phyloP scores from a whole-genome alignment of 169 alveolate species.

The Cryptosporidium muris region DNA sequence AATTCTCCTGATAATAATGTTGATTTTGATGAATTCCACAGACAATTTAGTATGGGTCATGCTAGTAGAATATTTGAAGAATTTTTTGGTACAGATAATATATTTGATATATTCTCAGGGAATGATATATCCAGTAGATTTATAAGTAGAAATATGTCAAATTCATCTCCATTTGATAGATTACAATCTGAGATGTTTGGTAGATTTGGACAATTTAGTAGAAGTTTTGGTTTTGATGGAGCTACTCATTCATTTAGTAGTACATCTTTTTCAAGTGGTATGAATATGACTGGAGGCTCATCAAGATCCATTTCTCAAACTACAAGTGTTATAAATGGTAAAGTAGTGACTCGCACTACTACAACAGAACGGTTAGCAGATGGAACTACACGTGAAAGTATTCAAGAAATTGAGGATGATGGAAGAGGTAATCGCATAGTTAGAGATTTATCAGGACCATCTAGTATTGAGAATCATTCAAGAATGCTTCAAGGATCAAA shows the following conservation, averaged over 20 bases:
- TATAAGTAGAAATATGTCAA: conserved; percentile 32
- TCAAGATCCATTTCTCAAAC: conserved; percentile 60
- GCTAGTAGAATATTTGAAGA: conserved; percentile 72
- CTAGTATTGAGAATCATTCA: not conserved
- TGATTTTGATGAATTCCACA: conserved; percentile 70
- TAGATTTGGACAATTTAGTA: conserved; percentile 44
- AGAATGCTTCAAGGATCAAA: conserved; percentile 66
- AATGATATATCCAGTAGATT: conserved; percentile 15
- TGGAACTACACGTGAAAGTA: conserved; percentile 57
- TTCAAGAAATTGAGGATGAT: conserved; percentile 63
- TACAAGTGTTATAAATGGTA: conserved; percentile 63
- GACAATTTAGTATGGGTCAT: conserved; percentile 68
- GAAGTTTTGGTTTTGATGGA: conserved; percentile 24
- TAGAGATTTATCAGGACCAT: conserved; percentile 31
- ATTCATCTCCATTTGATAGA: conserved; percentile 59
- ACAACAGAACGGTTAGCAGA: conserved; percentile 65
- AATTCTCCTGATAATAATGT: conserved; percentile 74
- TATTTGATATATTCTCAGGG: conserved; percentile 60
- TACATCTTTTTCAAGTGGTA: conserved; percentile 38
- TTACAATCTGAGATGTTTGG: conserved; percentile 57
- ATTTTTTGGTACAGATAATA: conserved; percentile 71
- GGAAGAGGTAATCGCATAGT: conserved; percentile 55
- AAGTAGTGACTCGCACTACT: conserved; percentile 49
- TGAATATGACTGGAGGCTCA: conserved; percentile 49
- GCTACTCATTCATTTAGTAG: conserved; percentile 33